Base-by-base conservation (phyloP, 345 rosid species). In the Noccaea bulbosa region DNA sequence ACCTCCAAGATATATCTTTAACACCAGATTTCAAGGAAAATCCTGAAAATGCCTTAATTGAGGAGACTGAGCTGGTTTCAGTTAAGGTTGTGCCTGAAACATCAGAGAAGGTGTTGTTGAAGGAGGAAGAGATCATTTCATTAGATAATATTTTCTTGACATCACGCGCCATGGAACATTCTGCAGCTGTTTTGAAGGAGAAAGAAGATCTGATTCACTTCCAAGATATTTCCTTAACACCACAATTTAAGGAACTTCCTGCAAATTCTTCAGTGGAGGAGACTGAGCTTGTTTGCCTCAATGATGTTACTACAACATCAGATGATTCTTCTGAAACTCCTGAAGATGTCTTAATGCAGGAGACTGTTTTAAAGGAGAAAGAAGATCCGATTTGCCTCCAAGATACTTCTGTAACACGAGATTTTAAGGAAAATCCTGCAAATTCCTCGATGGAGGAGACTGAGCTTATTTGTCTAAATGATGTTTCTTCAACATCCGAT, bases 251-350 rank as follows among this genome's bases (percentile, higher is more conserved):
- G 60, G 11, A 22, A n/a, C 5, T 0, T 14, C 27, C 49, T 50
- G 49, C 49, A 38, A 6, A 50, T 24, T 27, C 24, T 0, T 51
- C 11, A 32, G 27, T 9, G 30, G 50, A 66, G 61, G 56, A 66
- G 60, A 51, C 79, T 48, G 81, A 83, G 73, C 72, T 84, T 41
- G 74, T 80, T 78, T 81, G 76, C 64, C 68, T 75, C 20, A 79
- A 79, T 43, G 81, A 80, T 24, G 65, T 63, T 52, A 76, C 72
- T 58, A 45, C 77, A 20, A 61, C 75, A 47, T 64, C 78, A 58
- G 65, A 49, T 53, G 65, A 49, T 53, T 48, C 53, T 6, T 37
- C 10, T 16, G 80, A 67, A 56, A 45, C 60, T 58, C 44, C 72
- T 60, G 58, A 57, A 33, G 65, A 72, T 47, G 41, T 72, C 32